Conservation (phyloP, 257 asterid genomes). For the Nyctanthes arbortristis region DNA sequence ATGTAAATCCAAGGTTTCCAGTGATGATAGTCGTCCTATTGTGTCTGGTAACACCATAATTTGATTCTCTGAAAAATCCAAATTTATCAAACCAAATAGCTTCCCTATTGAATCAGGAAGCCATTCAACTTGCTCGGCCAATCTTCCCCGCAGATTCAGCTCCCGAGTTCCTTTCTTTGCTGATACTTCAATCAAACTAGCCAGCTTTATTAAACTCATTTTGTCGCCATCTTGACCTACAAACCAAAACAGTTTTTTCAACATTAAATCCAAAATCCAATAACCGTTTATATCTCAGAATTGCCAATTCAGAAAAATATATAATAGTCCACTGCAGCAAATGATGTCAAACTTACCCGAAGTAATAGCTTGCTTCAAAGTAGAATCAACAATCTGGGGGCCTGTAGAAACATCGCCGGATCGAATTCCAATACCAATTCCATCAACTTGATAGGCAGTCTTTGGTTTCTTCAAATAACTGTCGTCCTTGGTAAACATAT, state of each 20-base stretch:
- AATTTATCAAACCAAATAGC: conserved; percentile 57
- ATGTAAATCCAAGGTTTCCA: conserved; percentile 65
- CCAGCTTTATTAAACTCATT: conserved; percentile 74
- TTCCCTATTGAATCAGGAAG: conserved; percentile 94
- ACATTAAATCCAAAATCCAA: conserved; percentile 14
- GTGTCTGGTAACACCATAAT: conserved; percentile 63
- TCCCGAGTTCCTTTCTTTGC: conserved; percentile 73
- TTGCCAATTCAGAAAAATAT: background rate
- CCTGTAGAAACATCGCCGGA: conserved; percentile 30
- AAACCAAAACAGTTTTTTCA: conserved; percentile 24
- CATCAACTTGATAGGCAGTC: conserved; percentile 43
- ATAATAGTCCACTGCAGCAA: background rate
- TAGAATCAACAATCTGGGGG: conserved; percentile 69
- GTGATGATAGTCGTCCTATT: conserved; percentile 61
- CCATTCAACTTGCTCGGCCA: conserved; percentile 86
- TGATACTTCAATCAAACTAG: conserved; percentile 74
- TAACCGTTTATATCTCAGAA: conserved; percentile 1
- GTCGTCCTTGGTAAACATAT: conserved; percentile 61
- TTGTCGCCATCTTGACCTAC: conserved; percentile 84
- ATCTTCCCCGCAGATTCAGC: conserved; percentile 54
- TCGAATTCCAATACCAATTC: conserved; percentile 40
- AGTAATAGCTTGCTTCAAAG: conserved; percentile 49
- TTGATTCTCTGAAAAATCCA: conserved; percentile 81
- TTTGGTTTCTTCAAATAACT: conserved; percentile 62
- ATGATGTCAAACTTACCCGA: conserved; percentile 41